These are phyloP conservation scores for Capronia americana DNA, from an alignment of 2,329 filamentous ascomycete species.

Conservation along the genomic window DNA sequence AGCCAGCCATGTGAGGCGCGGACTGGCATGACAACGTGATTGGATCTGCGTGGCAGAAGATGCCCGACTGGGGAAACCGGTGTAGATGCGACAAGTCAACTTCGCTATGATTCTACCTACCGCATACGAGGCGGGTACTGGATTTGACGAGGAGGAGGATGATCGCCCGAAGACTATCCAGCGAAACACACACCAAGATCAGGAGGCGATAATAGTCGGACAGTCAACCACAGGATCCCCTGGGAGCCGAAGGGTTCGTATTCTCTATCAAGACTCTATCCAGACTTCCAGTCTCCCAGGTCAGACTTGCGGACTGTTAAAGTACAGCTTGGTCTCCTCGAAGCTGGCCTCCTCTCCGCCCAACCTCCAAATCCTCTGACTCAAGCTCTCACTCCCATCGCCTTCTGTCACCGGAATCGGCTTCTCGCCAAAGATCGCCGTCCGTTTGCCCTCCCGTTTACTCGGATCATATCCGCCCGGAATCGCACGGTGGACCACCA, in stretches of 20 bases:
- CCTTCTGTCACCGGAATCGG: slow-evolving; percentile 20
- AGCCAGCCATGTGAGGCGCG: too few species aligned
- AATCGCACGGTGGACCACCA: slow-evolving; percentile 36
- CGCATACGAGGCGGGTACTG: too few species aligned
- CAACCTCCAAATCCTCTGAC: slow-evolving; percentile 18
- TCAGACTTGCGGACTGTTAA: slow-evolving; percentile 22
- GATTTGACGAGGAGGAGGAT: too few species aligned
- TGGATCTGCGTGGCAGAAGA: too few species aligned
- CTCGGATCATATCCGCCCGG: slow-evolving; percentile 38
- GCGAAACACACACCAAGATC: background rate
- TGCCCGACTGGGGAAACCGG: too few species aligned
- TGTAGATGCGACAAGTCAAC: too few species aligned
- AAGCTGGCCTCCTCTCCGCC: slow-evolving; percentile 18
- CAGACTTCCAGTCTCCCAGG: background rate
- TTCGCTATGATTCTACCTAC: too few species aligned
- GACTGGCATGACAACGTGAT: too few species aligned
- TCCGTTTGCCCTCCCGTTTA: slow-evolving; percentile 38
- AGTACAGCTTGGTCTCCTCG: slow-evolving; percentile 24
- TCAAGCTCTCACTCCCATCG: slow-evolving; percentile 22
- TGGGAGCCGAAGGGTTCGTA: background rate
- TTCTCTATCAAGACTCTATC: background rate
- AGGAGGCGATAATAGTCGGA: background rate
- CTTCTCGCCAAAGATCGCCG: slow-evolving; percentile 36
- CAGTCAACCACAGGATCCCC: background rate
- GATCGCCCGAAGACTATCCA: background rate